Evolutionary conservation across 192 early-diverging fungal species (phyloP), one percentile per base, ranked within the genome.

Genomic region (Haplosporangium gracile): DNA sequence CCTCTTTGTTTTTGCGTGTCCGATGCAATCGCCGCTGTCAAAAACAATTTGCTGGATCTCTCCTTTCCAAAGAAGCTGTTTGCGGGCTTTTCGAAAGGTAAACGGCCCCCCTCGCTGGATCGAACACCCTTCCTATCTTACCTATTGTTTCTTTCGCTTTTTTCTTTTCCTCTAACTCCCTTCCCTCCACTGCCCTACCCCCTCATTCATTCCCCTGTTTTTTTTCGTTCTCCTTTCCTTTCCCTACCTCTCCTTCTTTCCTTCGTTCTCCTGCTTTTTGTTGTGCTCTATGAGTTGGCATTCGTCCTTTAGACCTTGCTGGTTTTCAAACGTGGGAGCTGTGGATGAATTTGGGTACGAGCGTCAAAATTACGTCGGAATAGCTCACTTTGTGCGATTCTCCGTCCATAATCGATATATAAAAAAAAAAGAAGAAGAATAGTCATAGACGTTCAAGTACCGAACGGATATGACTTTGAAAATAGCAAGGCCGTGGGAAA

Each of bases 11-110:
- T 26, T 60, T 60, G 7, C n/a, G 55, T 60, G n/a, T 60, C 55
- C 55, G 55, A 60, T 60, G 55, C 55, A 60, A 60, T 60, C 55
- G 55, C 55, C 55, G 55, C 55, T 60, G 55, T 60, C n/a, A 60
- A 26, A 24, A 60, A 26, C 55, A 60, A 60, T 60, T 60, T 60
- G 55, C 55, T 60, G 55, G 24, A 60, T 26, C n/a, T 51, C 18
- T 22, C 20, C 20, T 51, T 18, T 22, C 55, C 2, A 60, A 26
- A 26, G 55, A 9, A 60, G 55, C 55, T 60, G 24, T 60, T 60
- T 60, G 55, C 55, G 55, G 55, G 55, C 55, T 60, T 60, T 60
- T 60, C 6, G 55, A n/a, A 18, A 10, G 0, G 22, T 24, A 60
- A 60, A 10, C 4, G 9, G 18, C 18, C 49, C 49, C 49, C 49